Percentiles rank a stretch among this genome's conserved stretches.
phyloP scores from a whole-genome alignment of 164 flowering plant species.

The Buxus sempervirens region DNA sequence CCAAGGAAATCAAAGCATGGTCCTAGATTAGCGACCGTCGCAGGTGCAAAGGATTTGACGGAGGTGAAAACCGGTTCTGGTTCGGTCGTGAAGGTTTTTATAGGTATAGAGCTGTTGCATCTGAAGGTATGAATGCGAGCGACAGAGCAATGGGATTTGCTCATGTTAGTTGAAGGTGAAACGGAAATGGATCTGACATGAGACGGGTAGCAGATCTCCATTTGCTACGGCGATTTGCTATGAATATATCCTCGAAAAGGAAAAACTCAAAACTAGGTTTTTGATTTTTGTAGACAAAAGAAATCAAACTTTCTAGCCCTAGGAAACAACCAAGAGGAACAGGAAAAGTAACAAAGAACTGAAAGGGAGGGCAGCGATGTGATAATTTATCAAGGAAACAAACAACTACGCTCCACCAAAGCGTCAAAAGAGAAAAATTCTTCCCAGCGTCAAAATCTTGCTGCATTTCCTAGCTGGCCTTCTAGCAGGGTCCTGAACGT shows the following conservation, averaged over 20 bases:
- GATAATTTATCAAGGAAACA: no score
- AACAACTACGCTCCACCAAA: no score
- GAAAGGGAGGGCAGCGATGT: no score
- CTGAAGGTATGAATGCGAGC: slow-evolving; percentile 7
- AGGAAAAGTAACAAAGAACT: no score
- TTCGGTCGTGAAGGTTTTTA: slow-evolving; percentile 29
- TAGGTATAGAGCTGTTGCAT: slow-evolving; percentile 28
- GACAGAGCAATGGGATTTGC: slow-evolving; percentile 8
- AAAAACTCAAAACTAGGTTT: not conserved
- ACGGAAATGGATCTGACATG: slow-evolving; percentile 23
- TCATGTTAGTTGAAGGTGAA: slow-evolving; percentile 5
- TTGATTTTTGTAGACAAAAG: no score
- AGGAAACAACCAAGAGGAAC: no score
- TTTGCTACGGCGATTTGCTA: slow-evolving; percentile 2
- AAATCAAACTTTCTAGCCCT: no score
- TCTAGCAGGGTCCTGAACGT: no score
- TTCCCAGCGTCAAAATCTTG: no score
- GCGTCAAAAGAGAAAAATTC: no score
- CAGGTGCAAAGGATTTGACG: slow-evolving; percentile 83
- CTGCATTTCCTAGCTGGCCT: no score
- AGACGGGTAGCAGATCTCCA: slow-evolving; percentile 33
- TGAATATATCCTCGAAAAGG: not conserved
- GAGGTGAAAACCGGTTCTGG: slow-evolving; percentile 63
- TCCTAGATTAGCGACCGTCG: slow-evolving; percentile 93
- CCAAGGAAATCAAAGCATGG: slow-evolving; percentile 99